Conservation (phyloP, 257 asterid species). For the Nyctanthes arbortristis region DNA sequence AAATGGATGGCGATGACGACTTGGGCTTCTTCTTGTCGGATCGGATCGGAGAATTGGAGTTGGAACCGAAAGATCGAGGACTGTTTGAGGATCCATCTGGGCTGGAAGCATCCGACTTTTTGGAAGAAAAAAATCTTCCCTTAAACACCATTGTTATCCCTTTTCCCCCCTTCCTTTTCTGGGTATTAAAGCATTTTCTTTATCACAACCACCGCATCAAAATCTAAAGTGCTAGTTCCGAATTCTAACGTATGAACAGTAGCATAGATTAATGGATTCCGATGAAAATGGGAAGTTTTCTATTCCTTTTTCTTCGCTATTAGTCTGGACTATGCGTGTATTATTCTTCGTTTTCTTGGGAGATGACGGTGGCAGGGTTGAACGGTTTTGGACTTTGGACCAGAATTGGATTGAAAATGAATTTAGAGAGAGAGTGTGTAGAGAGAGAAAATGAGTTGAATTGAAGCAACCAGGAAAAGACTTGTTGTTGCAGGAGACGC, state of each 20-base stretch:
- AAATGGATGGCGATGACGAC: constrained; percentile 49
- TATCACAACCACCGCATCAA: neutral
- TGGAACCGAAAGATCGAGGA: constrained; percentile 83
- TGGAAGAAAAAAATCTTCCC: constrained; percentile 86
- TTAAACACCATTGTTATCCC: constrained; percentile 72
- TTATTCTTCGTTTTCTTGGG: neutral
- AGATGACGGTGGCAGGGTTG: constrained; percentile 2
- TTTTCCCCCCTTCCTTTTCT: neutral
- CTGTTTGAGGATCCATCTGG: constrained; percentile 92
- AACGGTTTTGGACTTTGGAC: constrained; percentile 19
- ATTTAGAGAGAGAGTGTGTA: neutral
- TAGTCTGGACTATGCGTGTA: too few relatives aligned
- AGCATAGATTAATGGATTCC: neutral
- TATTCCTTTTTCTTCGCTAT: neutral
- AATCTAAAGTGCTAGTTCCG: neutral
- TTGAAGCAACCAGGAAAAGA: constrained; percentile 26
- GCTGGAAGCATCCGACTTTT: constrained; percentile 81
- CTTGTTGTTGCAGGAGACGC: neutral
- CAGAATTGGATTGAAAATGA: neutral
- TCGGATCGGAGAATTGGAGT: constrained; percentile 85
- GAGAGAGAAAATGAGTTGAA: constrained; percentile 26
- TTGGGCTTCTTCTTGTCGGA: constrained; percentile 82
- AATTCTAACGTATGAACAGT: neutral
- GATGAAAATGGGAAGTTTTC: neutral
- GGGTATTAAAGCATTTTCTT: neutral